Evolutionary conservation across 306 rosid genomes (phyloP).

Genomic region (Pueraria montana): DNA sequence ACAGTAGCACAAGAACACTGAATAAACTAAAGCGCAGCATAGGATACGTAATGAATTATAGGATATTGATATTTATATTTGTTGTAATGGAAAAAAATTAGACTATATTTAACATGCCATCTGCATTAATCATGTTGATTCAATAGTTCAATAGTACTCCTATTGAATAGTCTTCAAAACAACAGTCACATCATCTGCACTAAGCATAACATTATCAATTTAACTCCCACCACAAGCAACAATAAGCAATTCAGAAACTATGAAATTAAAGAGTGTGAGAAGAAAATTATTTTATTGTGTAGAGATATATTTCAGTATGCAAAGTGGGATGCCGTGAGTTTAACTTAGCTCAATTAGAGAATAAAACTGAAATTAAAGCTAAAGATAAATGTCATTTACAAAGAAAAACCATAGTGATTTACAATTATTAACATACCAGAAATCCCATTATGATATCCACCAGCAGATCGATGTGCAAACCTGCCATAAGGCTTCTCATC

Average conservation of each 20-base stretch:
- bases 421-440: slow-evolving; percentile 58
- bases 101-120: not conserved
- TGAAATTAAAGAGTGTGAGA: not conserved
- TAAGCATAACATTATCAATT: slow-evolving; percentile 7
- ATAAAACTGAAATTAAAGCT: not conserved
- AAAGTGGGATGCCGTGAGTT: not conserved
- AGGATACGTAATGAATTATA: not conserved
- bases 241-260: slow-evolving; percentile 27
- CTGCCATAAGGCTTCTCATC: slow-evolving; percentile 90
- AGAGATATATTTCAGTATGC: not conserved
- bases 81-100: not conserved
- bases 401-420: slow-evolving; percentile 9
- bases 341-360: not conserved
- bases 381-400: not conserved
- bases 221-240: slow-evolving; percentile 34
- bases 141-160: not conserved
- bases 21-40: not conserved
- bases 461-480: slow-evolving; percentile 70
- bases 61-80: slow-evolving; percentile 13
- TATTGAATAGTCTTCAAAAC: slow-evolving; percentile 16
- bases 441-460: slow-evolving; percentile 77
- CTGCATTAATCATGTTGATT: not conserved
- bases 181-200: not conserved
- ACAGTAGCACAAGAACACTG: not conserved
- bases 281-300: slow-evolving; percentile 8